Conservation (phyloP, 2,329 filamentous ascomycete species). For the Curvularia hawaiiensis region DNA sequence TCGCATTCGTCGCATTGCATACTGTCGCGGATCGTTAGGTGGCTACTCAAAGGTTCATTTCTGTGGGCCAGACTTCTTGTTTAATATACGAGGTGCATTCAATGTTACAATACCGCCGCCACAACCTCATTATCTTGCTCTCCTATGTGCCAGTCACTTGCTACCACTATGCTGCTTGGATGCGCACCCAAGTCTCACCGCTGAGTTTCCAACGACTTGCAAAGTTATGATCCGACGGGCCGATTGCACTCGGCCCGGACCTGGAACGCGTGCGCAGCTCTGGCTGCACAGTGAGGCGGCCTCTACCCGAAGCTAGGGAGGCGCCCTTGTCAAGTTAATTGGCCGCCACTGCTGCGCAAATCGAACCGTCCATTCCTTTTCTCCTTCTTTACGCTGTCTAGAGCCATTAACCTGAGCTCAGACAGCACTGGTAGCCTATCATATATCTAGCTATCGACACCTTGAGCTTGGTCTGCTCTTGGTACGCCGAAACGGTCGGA, state of each 20-base stretch:
- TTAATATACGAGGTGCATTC: not conserved
- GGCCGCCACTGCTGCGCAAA: too few relatives aligned
- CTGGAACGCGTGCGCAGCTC: not conserved
- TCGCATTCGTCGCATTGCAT: not conserved
- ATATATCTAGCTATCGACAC: too few relatives aligned
- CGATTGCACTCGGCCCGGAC: not conserved
- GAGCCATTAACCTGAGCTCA: too few relatives aligned
- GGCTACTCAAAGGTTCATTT: not conserved
- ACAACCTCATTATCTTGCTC: not conserved
- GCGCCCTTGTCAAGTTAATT: too few relatives aligned
- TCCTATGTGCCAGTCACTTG: not conserved
- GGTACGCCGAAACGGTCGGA: too few relatives aligned
- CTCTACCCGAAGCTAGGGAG: too few relatives aligned
- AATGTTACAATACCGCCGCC: not conserved
- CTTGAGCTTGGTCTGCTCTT: too few relatives aligned
- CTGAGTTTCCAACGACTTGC: not conserved
- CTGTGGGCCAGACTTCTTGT: not conserved
- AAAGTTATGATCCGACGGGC: not conserved
- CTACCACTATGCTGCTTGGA: not conserved
- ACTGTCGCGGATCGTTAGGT: not conserved
- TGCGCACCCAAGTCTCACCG: not conserved
- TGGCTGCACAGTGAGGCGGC: too few relatives aligned
- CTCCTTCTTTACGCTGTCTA: too few relatives aligned
- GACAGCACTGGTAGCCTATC: too few relatives aligned
- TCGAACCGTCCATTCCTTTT: too few relatives aligned